These are phyloP conservation scores for Calvatia gigantea DNA, from an alignment of 768 basidiomycete genomes.

Conservation along the genomic window DNA sequence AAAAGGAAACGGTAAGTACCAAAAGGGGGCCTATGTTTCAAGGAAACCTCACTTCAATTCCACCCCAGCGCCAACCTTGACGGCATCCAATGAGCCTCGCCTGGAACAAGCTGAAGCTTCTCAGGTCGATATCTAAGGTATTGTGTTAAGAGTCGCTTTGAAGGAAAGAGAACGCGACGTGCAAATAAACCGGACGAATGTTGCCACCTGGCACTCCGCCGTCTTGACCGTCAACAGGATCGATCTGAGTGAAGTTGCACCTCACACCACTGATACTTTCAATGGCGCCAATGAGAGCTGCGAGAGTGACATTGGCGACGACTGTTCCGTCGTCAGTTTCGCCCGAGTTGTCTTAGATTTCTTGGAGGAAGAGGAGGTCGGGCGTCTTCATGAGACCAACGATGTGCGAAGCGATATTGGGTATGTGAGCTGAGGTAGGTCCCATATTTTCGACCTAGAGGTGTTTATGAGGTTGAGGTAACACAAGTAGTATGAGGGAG, in stretches of 20 bases:
- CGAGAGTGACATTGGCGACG: constrained; percentile 48
- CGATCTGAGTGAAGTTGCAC: constrained; percentile 48
- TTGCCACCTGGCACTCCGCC: constrained; percentile 64
- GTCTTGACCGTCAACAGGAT: constrained; percentile 50
- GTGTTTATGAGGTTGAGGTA: neutral
- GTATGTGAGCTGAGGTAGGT: constrained; percentile 45
- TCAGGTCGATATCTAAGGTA: constrained; percentile 42
- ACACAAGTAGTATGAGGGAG: neutral
- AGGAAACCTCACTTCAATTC: constrained; percentile 36
- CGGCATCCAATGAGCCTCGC: constrained; percentile 44
- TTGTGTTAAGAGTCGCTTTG: neutral
- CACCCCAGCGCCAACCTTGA: constrained; percentile 32
- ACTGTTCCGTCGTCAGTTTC: constrained; percentile 50
- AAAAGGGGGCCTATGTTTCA: neutral
- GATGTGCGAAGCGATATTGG: constrained; percentile 51
- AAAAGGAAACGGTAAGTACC: constrained; percentile 1
- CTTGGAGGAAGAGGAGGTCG: constrained; percentile 61
- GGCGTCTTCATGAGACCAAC: constrained; percentile 44
- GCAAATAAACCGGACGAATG: constrained; percentile 58
- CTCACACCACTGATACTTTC: constrained; percentile 34
- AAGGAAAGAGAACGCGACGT: constrained; percentile 16
- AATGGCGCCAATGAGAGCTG: constrained; percentile 47
- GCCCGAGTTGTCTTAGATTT: constrained; percentile 60
- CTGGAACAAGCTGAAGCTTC: constrained; percentile 42
- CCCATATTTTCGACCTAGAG: constrained; percentile 53